phyloP scores from a whole-genome alignment of 2,329 filamentous ascomycete species.

The Diaporthe caulivora region DNA sequence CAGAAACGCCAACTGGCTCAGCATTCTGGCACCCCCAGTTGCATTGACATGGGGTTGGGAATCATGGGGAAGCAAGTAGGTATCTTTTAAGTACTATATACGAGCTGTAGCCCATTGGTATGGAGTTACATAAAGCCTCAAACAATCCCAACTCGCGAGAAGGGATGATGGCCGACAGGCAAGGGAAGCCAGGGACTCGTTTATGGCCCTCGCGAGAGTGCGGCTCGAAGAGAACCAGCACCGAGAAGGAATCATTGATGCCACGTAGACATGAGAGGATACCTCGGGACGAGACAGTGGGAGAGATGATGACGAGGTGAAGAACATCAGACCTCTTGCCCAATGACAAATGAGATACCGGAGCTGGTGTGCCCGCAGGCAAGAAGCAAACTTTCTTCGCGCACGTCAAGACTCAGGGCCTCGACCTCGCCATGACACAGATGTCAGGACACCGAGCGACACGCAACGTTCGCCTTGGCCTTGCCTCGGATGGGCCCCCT shows the following conservation, averaged over 20 bases:
- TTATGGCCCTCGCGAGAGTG: not conserved
- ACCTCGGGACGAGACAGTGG: constrained; percentile 11
- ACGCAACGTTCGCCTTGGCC: constrained; percentile 11
- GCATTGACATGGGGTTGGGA: constrained; percentile 24
- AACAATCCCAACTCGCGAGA: not conserved
- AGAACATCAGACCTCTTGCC: constrained; percentile 24
- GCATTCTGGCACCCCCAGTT: constrained; percentile 3
- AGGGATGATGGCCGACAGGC: not conserved
- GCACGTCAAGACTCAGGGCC: constrained; percentile 19
- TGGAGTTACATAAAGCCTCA: not conserved
- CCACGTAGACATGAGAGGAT: constrained; percentile 22
- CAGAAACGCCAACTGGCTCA: constrained; percentile 29
- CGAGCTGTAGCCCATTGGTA: not conserved
- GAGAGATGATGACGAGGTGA: constrained; percentile 24
- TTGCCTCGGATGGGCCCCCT: not conserved
- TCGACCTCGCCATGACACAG: constrained; percentile 12
- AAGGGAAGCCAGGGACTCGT: not conserved
- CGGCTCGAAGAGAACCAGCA: not conserved
- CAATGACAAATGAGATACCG: constrained; percentile 1
- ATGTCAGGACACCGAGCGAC: constrained; percentile 7
- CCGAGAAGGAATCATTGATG: constrained; percentile 7
- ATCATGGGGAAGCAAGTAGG: not conserved
- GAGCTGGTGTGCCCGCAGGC: constrained; percentile 10
- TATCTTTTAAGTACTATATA: constrained; percentile 4
- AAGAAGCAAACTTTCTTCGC: constrained; percentile 17